Evolutionary conservation across 2,329 filamentous ascomycete genomes (phyloP).

Genomic region (Arthrobotrys entomopaga): DNA sequence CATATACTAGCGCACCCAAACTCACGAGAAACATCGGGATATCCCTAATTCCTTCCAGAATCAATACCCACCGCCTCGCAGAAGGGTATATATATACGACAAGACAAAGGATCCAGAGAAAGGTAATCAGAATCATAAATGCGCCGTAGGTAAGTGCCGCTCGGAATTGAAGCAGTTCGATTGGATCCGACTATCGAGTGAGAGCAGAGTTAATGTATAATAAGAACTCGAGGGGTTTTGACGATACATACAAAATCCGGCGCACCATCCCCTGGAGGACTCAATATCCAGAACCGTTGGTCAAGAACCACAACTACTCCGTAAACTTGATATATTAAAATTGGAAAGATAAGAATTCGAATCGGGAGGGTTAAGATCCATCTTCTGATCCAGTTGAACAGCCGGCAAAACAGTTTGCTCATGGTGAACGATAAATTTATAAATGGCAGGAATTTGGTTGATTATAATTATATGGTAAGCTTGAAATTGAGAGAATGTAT

Average conservation of each 20-base stretch:
- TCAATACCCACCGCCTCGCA: neutral
- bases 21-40: neutral
- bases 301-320: constrained; percentile 1
- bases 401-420: too few relatives aligned
- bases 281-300: constrained; percentile 5
- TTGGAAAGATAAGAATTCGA: neutral
- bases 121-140: neutral
- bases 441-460: too few relatives aligned
- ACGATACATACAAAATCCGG: neutral
- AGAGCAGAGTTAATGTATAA: neutral
- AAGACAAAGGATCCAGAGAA: neutral
- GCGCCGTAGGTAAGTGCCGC: neutral
- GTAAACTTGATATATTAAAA: constrained; percentile 5
- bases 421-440: too few relatives aligned
- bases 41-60: constrained; percentile 5
- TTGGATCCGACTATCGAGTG: too few relatives aligned
- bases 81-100: neutral
- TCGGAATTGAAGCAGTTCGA: too few relatives aligned
- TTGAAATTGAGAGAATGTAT: too few relatives aligned
- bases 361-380: constrained; percentile 3
- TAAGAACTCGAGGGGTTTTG: neutral
- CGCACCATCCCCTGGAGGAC: neutral
- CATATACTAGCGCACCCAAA: too few relatives aligned
- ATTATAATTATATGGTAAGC: too few relatives aligned
- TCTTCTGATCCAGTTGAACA: neutral